Evolutionary conservation across 805 yeast genomes (phyloP), one percentile per base, ranked within the genome.

Genomic region (Isabelozyma pseudorhagii): DNA sequence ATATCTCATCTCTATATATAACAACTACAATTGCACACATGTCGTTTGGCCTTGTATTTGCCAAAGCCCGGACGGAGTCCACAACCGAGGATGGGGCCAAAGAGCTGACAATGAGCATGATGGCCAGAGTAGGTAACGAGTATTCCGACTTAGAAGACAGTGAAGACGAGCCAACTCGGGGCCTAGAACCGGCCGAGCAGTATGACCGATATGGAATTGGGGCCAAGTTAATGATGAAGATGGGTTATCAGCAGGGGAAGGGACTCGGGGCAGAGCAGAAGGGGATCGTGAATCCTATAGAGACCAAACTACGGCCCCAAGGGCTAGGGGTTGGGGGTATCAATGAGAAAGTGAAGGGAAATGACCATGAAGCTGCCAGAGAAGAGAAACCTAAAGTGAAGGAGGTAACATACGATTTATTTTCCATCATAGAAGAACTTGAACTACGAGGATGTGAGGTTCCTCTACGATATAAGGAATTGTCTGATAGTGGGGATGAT

Each of bases 231-330:
- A 65, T 93, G 69, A 75, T 82, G 52, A 79, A 83, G 53, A 92
- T 93, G 98, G 99, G 99, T 0, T 92, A 89, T 66, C 77, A 78
- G 7, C 80, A 79, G 40, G 98, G 99, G 0, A 74, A 79, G 58
- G 98, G 97, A 0, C 75, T 93, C n/a, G 99, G 99, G 2, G 71
- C 71, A 5, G 64, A 75, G 21, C 81, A 83, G 1, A 78, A 78
- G 46, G 99, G 99, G 42, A 89, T 90, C 1, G 76, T 78, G 0
- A 81, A 77, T n/a, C 97, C 98, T 0, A 83, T 93, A 6, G 85
- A 88, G 52, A 85, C 88, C 3, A 78, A 79, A 47, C 63, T 80
- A 29, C 69, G 94, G 39, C 87, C 88, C 0, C 79, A 78, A 41
- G 85, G 89, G 1, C 67, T 81, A 15, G 97, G 97, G 3, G 76